Evolutionary conservation across 305 asterid genomes (phyloP).

Genomic region (Fraxinus baroniana): DNA sequence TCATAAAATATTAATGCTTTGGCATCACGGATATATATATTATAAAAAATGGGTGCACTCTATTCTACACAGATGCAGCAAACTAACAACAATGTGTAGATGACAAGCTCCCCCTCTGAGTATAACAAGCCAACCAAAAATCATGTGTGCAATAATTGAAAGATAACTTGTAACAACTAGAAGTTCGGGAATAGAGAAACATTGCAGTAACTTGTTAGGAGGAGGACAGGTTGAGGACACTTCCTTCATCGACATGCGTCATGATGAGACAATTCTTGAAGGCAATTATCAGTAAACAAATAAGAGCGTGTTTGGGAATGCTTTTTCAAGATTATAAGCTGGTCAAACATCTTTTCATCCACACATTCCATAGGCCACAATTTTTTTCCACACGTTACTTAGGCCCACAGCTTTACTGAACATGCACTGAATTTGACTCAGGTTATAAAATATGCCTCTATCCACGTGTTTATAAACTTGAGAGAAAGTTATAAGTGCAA

Average conservation of each 20-base stretch:
- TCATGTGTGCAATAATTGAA: neutral
- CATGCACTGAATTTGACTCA: neutral
- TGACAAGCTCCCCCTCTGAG: neutral
- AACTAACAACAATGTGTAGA: neutral
- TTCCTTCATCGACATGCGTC: slow-evolving; percentile 13
- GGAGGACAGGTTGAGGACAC: neutral
- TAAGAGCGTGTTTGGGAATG: neutral
- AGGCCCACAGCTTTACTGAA: neutral
- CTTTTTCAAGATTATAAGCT: neutral
- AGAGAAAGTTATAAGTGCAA: neutral
- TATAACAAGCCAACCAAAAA: neutral
- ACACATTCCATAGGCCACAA: neutral
- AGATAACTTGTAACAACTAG: neutral
- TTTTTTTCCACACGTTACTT: neutral
- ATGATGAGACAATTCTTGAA: neutral
- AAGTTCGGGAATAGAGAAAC: neutral
- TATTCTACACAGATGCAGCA: neutral
- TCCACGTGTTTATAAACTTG: neutral
- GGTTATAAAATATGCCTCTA: neutral
- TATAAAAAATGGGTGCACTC: neutral
- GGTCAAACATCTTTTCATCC: neutral
- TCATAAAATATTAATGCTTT: neutral
- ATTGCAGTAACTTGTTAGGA: neutral
- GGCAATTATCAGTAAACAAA: slow-evolving; percentile 15
- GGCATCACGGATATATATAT: neutral